Evolutionary conservation across 2,329 filamentous ascomycete genomes (phyloP).

Genomic region (Pochonia chlamydosporia): DNA sequence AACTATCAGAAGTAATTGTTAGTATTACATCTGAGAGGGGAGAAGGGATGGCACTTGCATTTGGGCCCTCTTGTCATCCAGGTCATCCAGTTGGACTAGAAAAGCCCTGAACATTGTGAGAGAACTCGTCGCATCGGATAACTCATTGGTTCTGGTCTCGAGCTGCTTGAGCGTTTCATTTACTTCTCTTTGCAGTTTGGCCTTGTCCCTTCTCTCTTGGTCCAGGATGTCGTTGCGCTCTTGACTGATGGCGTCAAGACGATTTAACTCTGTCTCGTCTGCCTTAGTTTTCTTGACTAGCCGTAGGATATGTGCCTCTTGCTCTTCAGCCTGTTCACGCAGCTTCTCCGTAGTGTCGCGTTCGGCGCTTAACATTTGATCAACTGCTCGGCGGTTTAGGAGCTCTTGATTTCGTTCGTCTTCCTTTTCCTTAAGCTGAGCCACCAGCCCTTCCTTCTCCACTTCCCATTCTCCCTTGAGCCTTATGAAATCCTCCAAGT

Average conservation of each 20-base stretch:
- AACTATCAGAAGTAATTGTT: neutral
- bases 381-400: neutral
- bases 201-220: neutral
- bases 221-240: neutral
- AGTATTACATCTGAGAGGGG: neutral
- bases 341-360: neutral
- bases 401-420: neutral
- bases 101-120: neutral
- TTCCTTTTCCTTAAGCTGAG: neutral
- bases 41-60: neutral
- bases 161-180: neutral
- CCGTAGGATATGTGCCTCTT: neutral
- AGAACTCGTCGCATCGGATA: neutral
- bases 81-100: neutral
- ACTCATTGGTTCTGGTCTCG: neutral
- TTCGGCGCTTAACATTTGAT: neutral
- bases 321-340: neutral
- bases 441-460: neutral
- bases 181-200: neutral
- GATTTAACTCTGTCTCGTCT: neutral
- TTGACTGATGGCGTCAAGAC: neutral
- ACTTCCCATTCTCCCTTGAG: neutral
- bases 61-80: neutral
- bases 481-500: neutral
- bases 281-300: neutral